Percentiles rank a stretch among this genome's conserved stretches.
Evolutionary conservation across 73 alveolate species (phyloP).

Genomic region (Paramecium sexaurelia): DNA sequence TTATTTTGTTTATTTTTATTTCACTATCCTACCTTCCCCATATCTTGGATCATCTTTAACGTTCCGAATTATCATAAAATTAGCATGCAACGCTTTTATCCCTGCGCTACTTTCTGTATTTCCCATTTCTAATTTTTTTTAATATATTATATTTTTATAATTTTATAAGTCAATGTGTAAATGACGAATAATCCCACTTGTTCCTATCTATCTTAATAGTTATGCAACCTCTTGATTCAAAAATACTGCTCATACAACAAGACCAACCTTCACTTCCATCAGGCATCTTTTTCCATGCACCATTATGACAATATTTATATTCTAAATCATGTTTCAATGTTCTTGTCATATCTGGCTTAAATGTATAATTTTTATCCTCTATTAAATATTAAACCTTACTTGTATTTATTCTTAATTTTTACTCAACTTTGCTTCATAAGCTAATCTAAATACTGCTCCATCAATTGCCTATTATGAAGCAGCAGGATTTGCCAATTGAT

Average conservation of each 20-base stretch:
- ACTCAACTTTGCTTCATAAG: constrained; percentile 67
- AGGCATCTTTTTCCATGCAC: constrained; percentile 28
- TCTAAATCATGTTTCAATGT: constrained; percentile 32
- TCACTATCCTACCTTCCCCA: constrained; percentile 1
- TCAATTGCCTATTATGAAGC: constrained; percentile 57
- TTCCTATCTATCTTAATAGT: constrained; percentile 14
- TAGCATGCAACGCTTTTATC: background rate
- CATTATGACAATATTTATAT: constrained; percentile 16
- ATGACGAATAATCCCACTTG: constrained; percentile 61
- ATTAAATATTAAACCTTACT: background rate
- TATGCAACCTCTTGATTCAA: constrained; percentile 8
- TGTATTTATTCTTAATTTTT: constrained; percentile 16
- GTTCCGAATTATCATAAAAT: background rate
- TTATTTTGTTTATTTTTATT: background rate
- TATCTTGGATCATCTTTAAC: background rate
- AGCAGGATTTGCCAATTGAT: constrained; percentile 48
- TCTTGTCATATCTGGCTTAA: constrained; percentile 44
- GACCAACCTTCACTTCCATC: constrained; percentile 58
- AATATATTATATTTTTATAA: background rate
- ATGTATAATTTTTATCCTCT: constrained; percentile 45
- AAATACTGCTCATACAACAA: constrained; percentile 26
- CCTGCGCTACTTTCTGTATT: constrained; percentile 42
- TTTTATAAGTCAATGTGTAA: constrained; percentile 29
- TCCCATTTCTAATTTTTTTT: background rate
- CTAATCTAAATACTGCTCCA: constrained; percentile 66